Conservation (phyloP, 768 basidiomycete species). For the Sutorius australiensis region DNA sequence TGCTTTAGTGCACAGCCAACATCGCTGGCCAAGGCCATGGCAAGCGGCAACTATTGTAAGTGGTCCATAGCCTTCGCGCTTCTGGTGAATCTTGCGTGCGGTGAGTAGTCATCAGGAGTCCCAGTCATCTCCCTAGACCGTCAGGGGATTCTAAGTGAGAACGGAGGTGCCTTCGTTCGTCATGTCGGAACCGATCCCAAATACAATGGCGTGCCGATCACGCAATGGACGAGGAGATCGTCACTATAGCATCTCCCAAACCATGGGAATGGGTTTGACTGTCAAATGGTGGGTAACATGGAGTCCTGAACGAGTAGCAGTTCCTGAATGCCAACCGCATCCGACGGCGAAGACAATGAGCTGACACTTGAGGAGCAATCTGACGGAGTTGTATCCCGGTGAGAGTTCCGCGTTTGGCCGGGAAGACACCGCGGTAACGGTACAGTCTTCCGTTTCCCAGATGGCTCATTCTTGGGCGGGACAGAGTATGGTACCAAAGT, state of each 20-base stretch:
- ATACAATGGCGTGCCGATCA: neutral
- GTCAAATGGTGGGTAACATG: neutral
- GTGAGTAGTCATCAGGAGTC: neutral
- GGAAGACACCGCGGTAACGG: slow-evolving; percentile 10
- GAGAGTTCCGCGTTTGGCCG: neutral
- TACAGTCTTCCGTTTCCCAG: neutral
- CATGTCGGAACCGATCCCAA: neutral
- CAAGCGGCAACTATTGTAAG: neutral
- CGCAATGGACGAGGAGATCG: neutral
- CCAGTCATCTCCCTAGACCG: neutral
- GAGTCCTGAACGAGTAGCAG: neutral
- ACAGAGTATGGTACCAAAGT: slow-evolving; percentile 8
- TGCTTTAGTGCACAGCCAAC: too few relatives aligned
- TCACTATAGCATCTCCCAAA: neutral
- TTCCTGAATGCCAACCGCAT: neutral
- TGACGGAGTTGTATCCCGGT: slow-evolving; percentile 3
- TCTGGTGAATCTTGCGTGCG: neutral
- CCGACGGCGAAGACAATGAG: slow-evolving; percentile 1
- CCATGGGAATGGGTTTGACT: neutral
- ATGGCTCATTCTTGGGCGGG: neutral
- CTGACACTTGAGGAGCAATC: slow-evolving; percentile 2
- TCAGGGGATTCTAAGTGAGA: neutral
- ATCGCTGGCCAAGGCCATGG: neutral
- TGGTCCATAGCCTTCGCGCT: neutral
- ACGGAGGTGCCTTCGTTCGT: neutral